phyloP scores from a whole-genome alignment of 208 protist species.

The Zelonia costaricensis region DNA sequence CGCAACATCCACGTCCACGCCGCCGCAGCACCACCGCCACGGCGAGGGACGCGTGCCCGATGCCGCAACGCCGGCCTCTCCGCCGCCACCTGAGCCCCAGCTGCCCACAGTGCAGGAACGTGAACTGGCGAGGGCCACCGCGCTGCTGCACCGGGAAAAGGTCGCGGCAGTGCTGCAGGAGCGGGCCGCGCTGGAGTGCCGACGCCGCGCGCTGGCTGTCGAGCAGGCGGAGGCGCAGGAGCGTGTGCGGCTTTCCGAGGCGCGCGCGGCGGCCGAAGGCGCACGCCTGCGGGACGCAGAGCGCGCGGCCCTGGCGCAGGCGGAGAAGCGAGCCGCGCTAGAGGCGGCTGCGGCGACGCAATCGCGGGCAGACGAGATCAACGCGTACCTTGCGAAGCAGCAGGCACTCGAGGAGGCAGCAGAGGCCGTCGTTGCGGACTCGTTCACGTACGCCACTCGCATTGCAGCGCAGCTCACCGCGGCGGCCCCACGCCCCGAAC shows the following conservation, averaged over 20 bases:
- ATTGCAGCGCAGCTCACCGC: slow-evolving; percentile 24
- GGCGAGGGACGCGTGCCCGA: not conserved
- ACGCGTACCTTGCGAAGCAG: slow-evolving; percentile 27
- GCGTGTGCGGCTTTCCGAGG: slow-evolving; percentile 27
- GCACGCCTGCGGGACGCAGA: slow-evolving; percentile 27
- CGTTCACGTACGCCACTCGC: slow-evolving; percentile 22
- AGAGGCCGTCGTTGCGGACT: slow-evolving; percentile 19
- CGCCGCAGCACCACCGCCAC: not conserved
- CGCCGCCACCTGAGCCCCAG: no score
- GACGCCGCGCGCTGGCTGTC: slow-evolving; percentile 23
- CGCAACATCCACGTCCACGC: not conserved
- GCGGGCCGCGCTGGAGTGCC: slow-evolving; percentile 28
- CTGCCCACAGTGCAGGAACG: not conserved
- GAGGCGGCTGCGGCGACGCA: slow-evolving; percentile 14
- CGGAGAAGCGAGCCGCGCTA: not conserved
- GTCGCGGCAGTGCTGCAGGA: slow-evolving; percentile 33
- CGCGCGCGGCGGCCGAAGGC: slow-evolving; percentile 29
- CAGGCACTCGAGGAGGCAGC: slow-evolving; percentile 12
- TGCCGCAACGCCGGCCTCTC: no score
- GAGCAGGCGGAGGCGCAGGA: slow-evolving; percentile 45
- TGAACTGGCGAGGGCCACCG: slow-evolving; percentile 10
- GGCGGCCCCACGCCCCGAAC: slow-evolving; percentile 5
- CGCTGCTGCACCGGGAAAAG: slow-evolving; percentile 43
- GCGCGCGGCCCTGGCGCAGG: slow-evolving; percentile 3
- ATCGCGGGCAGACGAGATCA: slow-evolving; percentile 23